Base-by-base conservation (phyloP, 495 filamentous ascomycete species). In the Coniosporium apollinis region DNA sequence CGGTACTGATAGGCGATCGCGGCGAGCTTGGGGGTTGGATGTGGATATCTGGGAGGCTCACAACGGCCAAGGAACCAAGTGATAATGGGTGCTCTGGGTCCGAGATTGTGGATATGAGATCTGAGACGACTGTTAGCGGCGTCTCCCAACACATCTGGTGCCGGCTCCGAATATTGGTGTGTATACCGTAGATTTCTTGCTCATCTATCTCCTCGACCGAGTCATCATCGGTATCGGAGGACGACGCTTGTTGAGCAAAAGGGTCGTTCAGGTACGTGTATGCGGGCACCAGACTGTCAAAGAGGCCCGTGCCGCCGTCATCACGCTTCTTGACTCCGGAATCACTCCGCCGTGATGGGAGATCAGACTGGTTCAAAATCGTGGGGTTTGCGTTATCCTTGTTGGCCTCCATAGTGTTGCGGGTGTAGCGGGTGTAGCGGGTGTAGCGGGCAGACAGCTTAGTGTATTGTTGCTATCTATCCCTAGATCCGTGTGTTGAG, bases 51-150 rank as follows among this genome's bases (percentile, higher is more conserved):
- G 82, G 79, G 6, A 97, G 74, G 30, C 82, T 91, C 31, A 96
- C 83, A 10, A 97, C 91, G 9, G 85, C 82, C 25, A 97, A 63
- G 43, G 86, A 82, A 30, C 84, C 91, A 17, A 97, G 67, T 0
- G 86, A 91, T 11, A 94, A 70, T 16, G 89, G 89, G 47, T 96
- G 89, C 59, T 97, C 89, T 2, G 89, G 89, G 55, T 97, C 89
- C 18, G 82, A 85, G 43, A 97, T 93, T 33, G 79, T 74, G 30
- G 84, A 80, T 38, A 97, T 84, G 22, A 96, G 70, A 59, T 97
- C 89, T 93, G 48, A 16, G 38, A 21, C 18, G 28, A 5, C 10
- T 34, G 14, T 28, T 22, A 28, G 26, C 25, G n/a, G 30, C 20
- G 19, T 31, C 33, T 15, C 33, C 19, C 33, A 30, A n/a, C 30